Evolutionary conservation across 2,329 filamentous ascomycete genomes (phyloP), one percentile per base, ranked within the genome.

Genomic region (Gliomastix tumulicola): DNA sequence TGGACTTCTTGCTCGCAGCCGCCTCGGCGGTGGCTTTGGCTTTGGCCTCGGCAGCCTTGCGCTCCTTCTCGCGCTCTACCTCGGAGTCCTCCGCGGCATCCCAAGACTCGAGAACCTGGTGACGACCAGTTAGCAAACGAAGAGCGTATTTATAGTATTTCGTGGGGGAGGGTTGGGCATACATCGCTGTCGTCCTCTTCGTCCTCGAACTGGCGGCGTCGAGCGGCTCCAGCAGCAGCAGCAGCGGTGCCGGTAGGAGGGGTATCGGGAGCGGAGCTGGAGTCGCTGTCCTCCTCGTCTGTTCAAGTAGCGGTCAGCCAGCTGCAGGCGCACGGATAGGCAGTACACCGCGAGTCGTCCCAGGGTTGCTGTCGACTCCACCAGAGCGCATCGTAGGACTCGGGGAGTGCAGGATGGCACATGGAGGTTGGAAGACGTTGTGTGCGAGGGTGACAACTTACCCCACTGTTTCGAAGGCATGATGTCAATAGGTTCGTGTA

Each of bases 21-120:
- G 88, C 88, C 53, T 88, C 86, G 31, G 85, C 89, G 0, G 89
- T 88, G 20, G 87, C 88, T 65, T 94, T 94, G 40, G 84, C 87
- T 64, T 94, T 94, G 36, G 79, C 84, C 55, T 87, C 89, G 6
- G 75, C 82, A 35, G 82, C 88, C 68, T 90, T 92, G 64, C 84
- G 85, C 20, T 78, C 86, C 72, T 97, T 98, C 65, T 96, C 89
- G 53, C 88, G 85, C 70, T 98, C 92, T 51, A 82, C 90, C 54
- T 98, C 92, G 43, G 88, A 95, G 67, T 98, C 92, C 56, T 97
- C 92, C 49, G 86, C 89, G 40, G 87, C 90, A 54, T 97, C 89
- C 92, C 92, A 98, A 22, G 87, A 90, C 42, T 98, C 92, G 55
- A 96, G 77, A 39, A 97, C 87, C 83, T 95, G 46, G 13, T 32